These are phyloP conservation scores for Colletotrichum sp. DNA, from an alignment of 2,329 filamentous ascomycete species.

Conservation along the genomic window DNA sequence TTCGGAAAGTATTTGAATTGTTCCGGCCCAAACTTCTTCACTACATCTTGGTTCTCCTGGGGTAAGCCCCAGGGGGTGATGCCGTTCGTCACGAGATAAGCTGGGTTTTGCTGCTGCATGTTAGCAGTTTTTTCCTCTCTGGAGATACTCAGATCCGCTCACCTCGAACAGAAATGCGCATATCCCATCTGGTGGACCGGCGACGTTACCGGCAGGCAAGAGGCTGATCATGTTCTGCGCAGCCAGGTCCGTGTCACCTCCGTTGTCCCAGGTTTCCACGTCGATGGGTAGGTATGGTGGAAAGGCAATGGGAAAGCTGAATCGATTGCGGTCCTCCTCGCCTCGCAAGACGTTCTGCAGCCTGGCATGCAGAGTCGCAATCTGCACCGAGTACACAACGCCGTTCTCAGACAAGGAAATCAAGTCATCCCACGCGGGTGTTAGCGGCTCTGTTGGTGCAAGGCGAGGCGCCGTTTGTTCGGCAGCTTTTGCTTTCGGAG, in stretches of 20 bases:
- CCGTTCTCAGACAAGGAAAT: conserved; percentile 44
- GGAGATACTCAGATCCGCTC: conserved; percentile 19
- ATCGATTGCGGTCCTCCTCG: conserved; percentile 23
- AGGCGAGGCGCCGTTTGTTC: conserved; percentile 33
- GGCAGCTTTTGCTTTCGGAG: conserved; percentile 26
- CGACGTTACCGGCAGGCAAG: conserved; percentile 32
- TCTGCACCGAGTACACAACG: conserved; percentile 41
- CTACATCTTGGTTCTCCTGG: conserved; percentile 34
- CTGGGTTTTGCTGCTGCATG: conserved; percentile 47
- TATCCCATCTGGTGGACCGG: conserved; percentile 41
- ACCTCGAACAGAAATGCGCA: conserved; percentile 62
- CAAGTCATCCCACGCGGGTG: conserved; percentile 56
- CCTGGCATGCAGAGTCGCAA: conserved; percentile 50
- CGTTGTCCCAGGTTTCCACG: conserved; percentile 35
- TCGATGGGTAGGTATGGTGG: conserved; percentile 43
- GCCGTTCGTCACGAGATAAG: conserved; percentile 33
- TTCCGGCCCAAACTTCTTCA: conserved; percentile 49
- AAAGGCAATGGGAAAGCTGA: conserved; percentile 41
- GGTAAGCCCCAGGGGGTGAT: conserved; percentile 41
- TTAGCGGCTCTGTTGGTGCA: conserved; percentile 43
- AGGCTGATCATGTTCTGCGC: conserved; percentile 51
- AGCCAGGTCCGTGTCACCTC: conserved; percentile 44
- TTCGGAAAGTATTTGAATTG: conserved; percentile 56
- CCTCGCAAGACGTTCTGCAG: conserved; percentile 38
- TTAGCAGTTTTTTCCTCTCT: neutral